Evolutionary conservation across 202 grass and related monocot genomes (phyloP).

Genomic region (Digitaria exilis): DNA sequence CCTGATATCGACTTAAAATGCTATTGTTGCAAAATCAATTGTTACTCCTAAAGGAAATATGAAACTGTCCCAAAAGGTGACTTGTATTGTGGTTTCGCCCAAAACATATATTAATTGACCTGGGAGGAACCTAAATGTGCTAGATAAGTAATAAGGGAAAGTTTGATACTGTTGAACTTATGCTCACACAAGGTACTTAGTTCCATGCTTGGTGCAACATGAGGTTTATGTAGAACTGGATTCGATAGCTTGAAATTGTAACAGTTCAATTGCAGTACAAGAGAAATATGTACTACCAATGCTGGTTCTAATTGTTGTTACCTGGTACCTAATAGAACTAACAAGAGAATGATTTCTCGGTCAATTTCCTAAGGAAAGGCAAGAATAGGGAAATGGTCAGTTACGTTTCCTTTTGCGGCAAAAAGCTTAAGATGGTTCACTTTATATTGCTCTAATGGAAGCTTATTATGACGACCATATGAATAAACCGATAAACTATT

Average conservation of each 20-base stretch:
- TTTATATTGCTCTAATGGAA: background rate
- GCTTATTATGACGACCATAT: background rate
- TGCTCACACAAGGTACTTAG: background rate
- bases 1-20: background rate
- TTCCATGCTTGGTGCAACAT: constrained; percentile 10
- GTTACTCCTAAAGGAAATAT: background rate
- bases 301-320: background rate
- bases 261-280: background rate
- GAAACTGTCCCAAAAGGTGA: background rate
- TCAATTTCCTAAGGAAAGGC: background rate
- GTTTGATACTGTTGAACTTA: constrained; percentile 10
- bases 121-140: constrained; percentile 6
- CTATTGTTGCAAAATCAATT: background rate
- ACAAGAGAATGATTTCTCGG: background rate
- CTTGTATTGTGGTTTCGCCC: background rate
- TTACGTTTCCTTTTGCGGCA: background rate
- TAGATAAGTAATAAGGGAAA: background rate
- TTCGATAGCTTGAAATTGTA: background rate
- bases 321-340: background rate
- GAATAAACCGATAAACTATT: background rate
- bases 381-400: background rate
- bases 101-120: background rate
- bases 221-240: background rate
- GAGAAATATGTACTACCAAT: background rate
- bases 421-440: background rate